phyloP scores from a whole-genome alignment of 1,139 yeast species.

The Wickerhamomyces sp. region DNA sequence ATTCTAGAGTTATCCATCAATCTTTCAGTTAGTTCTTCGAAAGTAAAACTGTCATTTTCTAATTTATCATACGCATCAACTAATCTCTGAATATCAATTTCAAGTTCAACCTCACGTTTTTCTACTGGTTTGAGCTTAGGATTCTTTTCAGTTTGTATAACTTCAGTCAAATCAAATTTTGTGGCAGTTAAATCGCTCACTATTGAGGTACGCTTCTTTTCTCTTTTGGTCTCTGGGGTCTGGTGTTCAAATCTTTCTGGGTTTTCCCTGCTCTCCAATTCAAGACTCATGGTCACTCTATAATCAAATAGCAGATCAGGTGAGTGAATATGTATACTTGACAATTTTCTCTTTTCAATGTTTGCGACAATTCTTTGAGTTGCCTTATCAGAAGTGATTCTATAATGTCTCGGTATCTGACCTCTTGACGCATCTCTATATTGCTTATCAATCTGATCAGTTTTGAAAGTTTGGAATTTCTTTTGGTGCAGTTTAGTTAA shows the following conservation, averaged over 20 bases:
- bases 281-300: constrained; percentile 70
- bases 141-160: constrained; percentile 44
- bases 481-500: constrained; percentile 42
- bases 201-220: constrained; percentile 60
- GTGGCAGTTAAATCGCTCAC: constrained; percentile 67
- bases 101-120: constrained; percentile 63
- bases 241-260: constrained; percentile 44
- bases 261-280: constrained; percentile 64
- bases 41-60: constrained; percentile 51
- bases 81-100: constrained; percentile 62
- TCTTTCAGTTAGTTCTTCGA: constrained; percentile 67
- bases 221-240: constrained; percentile 51
- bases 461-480: constrained; percentile 34
- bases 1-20: constrained; percentile 68
- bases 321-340: constrained; percentile 65
- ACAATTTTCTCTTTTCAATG: constrained; percentile 67
- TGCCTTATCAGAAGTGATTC: constrained; percentile 62
- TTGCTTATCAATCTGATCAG: constrained; percentile 34
- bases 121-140: constrained; percentile 37
- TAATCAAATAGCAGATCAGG: constrained; percentile 79
- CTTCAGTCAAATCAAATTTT: constrained; percentile 66
- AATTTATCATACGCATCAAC: constrained; percentile 56
- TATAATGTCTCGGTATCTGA: constrained; percentile 56
- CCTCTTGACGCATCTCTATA: constrained; percentile 35
- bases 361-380: constrained; percentile 66